Base-by-base conservation (phyloP, 305 asterid species). In the Petunia hybrid region DNA sequence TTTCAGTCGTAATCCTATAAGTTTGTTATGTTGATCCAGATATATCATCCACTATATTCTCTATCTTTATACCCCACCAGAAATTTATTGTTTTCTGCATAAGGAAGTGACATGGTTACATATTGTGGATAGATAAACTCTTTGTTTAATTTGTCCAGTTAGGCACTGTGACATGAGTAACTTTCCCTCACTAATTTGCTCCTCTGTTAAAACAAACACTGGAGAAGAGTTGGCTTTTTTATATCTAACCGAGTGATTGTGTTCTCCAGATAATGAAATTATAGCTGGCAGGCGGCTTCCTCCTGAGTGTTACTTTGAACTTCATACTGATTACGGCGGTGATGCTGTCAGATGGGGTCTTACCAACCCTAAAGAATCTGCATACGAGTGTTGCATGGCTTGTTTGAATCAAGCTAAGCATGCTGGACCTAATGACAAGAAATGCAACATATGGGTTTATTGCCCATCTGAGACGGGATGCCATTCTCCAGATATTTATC, bases 331-430 rank as follows among this genome's bases (percentile, higher is more conserved):
- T 81, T 96, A 96, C 56, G 95, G 78, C 78, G 98, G 99, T 62
- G 89, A 66, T 64, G 99, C 98, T 43, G 91, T 96, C 8, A 87
- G 86, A 82, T 95, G 99, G 99, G 99, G 98, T 66, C 98, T 92
- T 78, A 91, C 98, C 46, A 93, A 95, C 91, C 99, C 67, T 56
- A 93, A 93, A 83, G 98, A 94, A 82, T 91, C 97, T 4, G 97
- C 98, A 35, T 95, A 91, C 41, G 98, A 95, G 13, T 95, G 99
- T 82, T 95, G 98, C 69, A 92, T 90, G 97, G 90, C 98, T 14
- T 96, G 98, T 85, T 76, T 96, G 81, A 87, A 94, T 71, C 97
- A 94, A 40, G 95, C 98, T 42, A 91, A 82, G 86, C 88, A 77
- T 5, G 95, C 99, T 6, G 90, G 84, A 80, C 91, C 92, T 1